These are phyloP conservation scores for Lactarius deliciosus DNA, from an alignment of 768 basidiomycete genomes.

Conservation along the genomic window DNA sequence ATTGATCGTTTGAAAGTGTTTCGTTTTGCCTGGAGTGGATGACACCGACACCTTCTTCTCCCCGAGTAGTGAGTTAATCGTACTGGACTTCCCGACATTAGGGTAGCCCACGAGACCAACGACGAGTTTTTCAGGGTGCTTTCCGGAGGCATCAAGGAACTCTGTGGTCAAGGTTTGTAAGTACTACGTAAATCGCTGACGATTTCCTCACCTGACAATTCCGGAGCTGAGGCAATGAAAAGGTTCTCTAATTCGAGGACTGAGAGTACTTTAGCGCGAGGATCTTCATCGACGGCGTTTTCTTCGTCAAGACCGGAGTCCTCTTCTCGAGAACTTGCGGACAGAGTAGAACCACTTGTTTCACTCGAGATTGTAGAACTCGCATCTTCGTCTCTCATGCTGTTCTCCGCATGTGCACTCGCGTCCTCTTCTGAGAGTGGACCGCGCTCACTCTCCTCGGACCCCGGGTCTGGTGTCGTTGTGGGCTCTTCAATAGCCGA, in stretches of 20 bases:
- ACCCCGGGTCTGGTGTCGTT: neutral
- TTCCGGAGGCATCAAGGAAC: constrained; percentile 58
- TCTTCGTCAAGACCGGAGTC: constrained; percentile 55
- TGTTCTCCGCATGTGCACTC: constrained; percentile 30
- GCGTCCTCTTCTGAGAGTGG: constrained; percentile 33
- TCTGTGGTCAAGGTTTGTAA: constrained; percentile 40
- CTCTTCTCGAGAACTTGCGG: constrained; percentile 39
- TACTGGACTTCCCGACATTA: constrained; percentile 97
- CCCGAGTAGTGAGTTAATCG: constrained; percentile 94
- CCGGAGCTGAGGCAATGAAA: constrained; percentile 70
- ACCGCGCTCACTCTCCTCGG: constrained; percentile 16
- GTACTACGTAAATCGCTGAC: neutral
- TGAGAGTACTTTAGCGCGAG: constrained; percentile 73
- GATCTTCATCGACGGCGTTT: constrained; percentile 51
- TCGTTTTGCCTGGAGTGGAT: constrained; percentile 96
- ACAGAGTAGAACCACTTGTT: constrained; percentile 25
- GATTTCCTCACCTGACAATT: constrained; percentile 53
- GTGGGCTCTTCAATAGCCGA: constrained; percentile 24
- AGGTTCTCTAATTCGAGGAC: constrained; percentile 87
- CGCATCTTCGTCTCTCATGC: constrained; percentile 36
- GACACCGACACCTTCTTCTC: constrained; percentile 99
- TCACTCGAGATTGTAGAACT: constrained; percentile 33
- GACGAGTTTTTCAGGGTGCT: constrained; percentile 60
- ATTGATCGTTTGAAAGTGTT: constrained; percentile 98
- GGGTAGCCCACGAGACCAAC: constrained; percentile 97